A percentile compares a stretch with the other conserved stretches of the same genome.
Conservation (phyloP, 169 alveolate species). For the Babesia gibsoni region DNA sequence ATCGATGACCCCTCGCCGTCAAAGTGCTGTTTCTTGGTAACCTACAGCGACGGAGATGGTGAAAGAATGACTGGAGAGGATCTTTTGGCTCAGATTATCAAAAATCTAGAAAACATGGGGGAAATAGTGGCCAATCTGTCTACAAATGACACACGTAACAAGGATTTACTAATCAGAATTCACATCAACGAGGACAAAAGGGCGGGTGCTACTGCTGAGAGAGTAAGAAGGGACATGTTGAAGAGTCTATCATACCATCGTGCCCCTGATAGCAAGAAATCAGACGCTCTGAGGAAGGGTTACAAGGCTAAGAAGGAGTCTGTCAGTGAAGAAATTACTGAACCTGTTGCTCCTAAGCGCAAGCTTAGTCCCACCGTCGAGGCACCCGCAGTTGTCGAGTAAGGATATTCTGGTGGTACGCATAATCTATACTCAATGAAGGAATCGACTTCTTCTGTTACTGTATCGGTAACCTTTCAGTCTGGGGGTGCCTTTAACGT, state of each 20-base stretch:
- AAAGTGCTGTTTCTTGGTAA: conserved; percentile 19
- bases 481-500: too few relatives aligned
- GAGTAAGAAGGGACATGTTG: conserved; percentile 16
- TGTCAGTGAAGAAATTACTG: too few relatives aligned
- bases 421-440: too few relatives aligned
- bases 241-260: background rate
- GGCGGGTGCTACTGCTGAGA: background rate
- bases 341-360: too few relatives aligned
- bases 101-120: conserved; percentile 30
- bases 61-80: conserved; percentile 42
- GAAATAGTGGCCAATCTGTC: conserved; percentile 17
- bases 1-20: background rate
- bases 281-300: background rate
- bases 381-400: too few relatives aligned
- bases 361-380: too few relatives aligned
- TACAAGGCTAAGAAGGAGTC: too few relatives aligned
- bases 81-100: conserved; percentile 18
- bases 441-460: too few relatives aligned
- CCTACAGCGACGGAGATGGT: conserved; percentile 65
- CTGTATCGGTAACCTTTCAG: too few relatives aligned
- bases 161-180: conserved; percentile 1
- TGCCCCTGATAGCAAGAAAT: background rate
- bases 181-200: background rate
- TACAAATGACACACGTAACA: conserved; percentile 38
- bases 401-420: too few relatives aligned